Evolutionary conservation across 2,329 filamentous ascomycete genomes (phyloP).

Genomic region (Exophiala mesophila): DNA sequence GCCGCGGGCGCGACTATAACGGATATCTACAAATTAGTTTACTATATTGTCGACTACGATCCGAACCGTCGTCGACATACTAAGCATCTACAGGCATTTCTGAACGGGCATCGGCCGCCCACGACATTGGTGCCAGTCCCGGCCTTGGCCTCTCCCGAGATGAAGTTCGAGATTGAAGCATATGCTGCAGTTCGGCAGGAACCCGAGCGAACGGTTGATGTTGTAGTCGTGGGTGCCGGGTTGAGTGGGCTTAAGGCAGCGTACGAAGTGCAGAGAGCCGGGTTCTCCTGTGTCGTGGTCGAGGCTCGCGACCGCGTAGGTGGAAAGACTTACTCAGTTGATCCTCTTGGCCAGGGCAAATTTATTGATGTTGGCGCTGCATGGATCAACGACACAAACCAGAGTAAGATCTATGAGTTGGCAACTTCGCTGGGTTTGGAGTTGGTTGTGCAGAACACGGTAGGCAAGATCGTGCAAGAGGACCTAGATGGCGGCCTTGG

Average conservation of each 20-base stretch:
- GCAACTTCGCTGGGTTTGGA: conserved; percentile 36
- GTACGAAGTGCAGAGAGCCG: conserved; percentile 29
- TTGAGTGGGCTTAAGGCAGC: conserved; percentile 37
- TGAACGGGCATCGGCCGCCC: conserved; percentile 38
- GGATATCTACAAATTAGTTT: conserved; percentile 40
- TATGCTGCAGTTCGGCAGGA: conserved; percentile 54
- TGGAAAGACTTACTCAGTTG: conserved; percentile 36
- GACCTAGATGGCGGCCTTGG: conserved; percentile 25
- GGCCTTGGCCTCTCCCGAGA: conserved; percentile 36
- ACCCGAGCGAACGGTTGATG: conserved; percentile 35
- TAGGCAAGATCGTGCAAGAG: conserved; percentile 43
- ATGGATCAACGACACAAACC: conserved; percentile 57
- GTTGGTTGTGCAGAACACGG: conserved; percentile 46
- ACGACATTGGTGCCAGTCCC: conserved; percentile 42
- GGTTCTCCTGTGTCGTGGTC: conserved; percentile 34
- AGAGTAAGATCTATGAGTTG: conserved; percentile 41
- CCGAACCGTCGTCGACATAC: conserved; percentile 34
- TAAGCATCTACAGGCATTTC: conserved; percentile 36
- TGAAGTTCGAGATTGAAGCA: conserved; percentile 46
- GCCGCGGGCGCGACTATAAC: conserved; percentile 34
- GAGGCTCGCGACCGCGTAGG: conserved; percentile 43
- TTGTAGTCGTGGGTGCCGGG: conserved; percentile 39
- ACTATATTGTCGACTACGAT: conserved; percentile 45
- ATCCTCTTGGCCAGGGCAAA: conserved; percentile 25
- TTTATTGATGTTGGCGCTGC: conserved; percentile 52